Evolutionary conservation across 139 green algal species (phyloP).

Genomic region (Picochlorum sp.): DNA sequence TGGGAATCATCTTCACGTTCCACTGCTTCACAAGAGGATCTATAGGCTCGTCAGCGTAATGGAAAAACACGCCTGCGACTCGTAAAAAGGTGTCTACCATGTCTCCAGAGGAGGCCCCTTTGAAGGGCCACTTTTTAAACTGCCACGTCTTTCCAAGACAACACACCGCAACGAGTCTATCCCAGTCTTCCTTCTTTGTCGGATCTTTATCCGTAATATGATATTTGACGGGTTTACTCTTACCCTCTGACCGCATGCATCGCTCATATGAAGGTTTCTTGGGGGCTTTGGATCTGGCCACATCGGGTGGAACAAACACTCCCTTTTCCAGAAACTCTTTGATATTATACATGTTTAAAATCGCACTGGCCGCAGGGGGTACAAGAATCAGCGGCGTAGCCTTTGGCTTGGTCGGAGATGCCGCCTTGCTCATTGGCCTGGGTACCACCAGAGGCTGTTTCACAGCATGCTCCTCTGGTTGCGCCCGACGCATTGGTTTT

Average conservation of each 20-base stretch:
- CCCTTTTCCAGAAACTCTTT: slow-evolving; percentile 43
- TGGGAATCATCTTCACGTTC: slow-evolving; percentile 36
- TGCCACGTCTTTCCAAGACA: slow-evolving; percentile 58
- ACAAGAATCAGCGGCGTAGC: slow-evolving; percentile 56
- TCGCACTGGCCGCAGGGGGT: slow-evolving; percentile 33
- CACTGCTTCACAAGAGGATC: slow-evolving; percentile 29
- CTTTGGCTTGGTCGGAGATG: not conserved
- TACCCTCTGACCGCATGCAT: not conserved
- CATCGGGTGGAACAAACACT: slow-evolving; percentile 27
- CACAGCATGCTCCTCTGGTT: not conserved
- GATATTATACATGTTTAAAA: slow-evolving; percentile 62
- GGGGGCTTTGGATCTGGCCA: slow-evolving; percentile 8
- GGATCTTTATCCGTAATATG: slow-evolving; percentile 40
- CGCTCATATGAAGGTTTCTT: slow-evolving; percentile 1
- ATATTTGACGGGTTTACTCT: slow-evolving; percentile 23
- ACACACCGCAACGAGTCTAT: slow-evolving; percentile 59
- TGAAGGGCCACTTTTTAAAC: slow-evolving; percentile 64
- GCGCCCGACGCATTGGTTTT: not conserved
- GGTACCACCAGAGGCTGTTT: not conserved
- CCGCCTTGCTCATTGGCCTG: not conserved
- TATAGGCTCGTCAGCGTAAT: slow-evolving; percentile 36
- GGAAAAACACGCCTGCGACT: slow-evolving; percentile 31
- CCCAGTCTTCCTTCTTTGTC: slow-evolving; percentile 34
- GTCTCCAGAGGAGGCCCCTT: slow-evolving; percentile 34
- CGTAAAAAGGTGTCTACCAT: slow-evolving; percentile 34